phyloP scores from a whole-genome alignment of 208 protist genomes.

The Phytomonas sp. region DNA sequence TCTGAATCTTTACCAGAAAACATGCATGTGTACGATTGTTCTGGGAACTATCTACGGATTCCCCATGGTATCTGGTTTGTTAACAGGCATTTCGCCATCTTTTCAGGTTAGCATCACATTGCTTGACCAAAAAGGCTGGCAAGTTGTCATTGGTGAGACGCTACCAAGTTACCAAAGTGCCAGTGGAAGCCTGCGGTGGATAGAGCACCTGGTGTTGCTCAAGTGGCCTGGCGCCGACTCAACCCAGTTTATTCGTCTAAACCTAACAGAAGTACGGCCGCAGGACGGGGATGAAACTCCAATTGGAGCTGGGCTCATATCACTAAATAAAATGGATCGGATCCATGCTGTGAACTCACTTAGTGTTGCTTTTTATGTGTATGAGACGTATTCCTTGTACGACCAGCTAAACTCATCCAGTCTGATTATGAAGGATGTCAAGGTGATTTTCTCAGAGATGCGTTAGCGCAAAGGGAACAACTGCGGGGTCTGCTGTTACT shows the following conservation, averaged over 20 bases:
- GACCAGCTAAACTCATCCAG: conserved; percentile 75
- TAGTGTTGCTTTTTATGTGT: conserved; percentile 83
- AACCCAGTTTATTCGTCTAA: conserved; percentile 83
- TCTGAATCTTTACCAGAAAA: conserved; percentile 75
- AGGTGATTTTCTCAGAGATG: conserved; percentile 69
- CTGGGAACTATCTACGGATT: conserved; percentile 80
- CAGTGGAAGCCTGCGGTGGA: conserved; percentile 77
- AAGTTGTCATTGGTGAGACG: conserved; percentile 73
- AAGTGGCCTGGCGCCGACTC: conserved; percentile 78
- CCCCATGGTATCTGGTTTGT: conserved; percentile 74
- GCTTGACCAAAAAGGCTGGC: conserved; percentile 80
- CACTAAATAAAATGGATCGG: conserved; percentile 52
- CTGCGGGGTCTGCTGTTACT: neutral
- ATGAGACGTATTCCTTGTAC: conserved; percentile 87
- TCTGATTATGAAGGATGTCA: conserved; percentile 77
- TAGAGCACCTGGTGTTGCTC: conserved; percentile 68
- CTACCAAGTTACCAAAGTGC: conserved; percentile 78
- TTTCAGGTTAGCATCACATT: conserved; percentile 83
- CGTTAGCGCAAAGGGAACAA: conserved; percentile 12
- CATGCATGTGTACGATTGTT: conserved; percentile 70
- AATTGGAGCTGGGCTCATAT: conserved; percentile 80
- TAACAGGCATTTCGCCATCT: conserved; percentile 62
- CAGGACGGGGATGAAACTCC: conserved; percentile 79
- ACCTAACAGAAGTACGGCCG: conserved; percentile 77
- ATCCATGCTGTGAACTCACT: conserved; percentile 48